phyloP scores from a whole-genome alignment of 2,329 filamentous ascomycete genomes.

The Pseudogymnoascus sp. region DNA sequence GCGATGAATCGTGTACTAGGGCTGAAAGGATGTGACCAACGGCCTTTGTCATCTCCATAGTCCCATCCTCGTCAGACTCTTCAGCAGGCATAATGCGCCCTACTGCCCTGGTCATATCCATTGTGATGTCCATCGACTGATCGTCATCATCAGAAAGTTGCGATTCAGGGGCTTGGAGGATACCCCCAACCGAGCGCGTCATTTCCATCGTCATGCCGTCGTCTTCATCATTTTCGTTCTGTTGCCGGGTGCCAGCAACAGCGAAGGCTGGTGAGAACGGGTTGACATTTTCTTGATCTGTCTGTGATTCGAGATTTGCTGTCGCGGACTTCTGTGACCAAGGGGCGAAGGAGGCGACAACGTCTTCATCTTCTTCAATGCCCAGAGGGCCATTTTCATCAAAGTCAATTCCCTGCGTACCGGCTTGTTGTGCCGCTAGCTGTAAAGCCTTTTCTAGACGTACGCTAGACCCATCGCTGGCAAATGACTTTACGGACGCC shows the following conservation, averaged over 20 bases:
- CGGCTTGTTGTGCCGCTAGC: conserved; percentile 67
- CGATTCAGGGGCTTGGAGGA: conserved; percentile 9
- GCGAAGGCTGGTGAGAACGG: conserved; percentile 34
- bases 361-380: conserved; percentile 52
- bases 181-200: conserved; percentile 33
- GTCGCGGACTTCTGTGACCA: conserved; percentile 52
- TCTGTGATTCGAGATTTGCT: conserved; percentile 25
- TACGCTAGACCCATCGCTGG: conserved; percentile 59
- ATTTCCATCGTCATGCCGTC: conserved; percentile 43
- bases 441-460: conserved; percentile 71
- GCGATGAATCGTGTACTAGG: neutral
- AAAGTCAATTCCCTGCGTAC: conserved; percentile 60
- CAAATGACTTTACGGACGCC: conserved; percentile 52
- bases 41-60: conserved; percentile 46
- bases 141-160: conserved; percentile 28
- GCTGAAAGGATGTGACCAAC: conserved; percentile 23
- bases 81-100: conserved; percentile 60
- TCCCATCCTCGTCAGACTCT: conserved; percentile 23
- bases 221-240: conserved; percentile 13
- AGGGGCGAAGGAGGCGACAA: conserved; percentile 67
- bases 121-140: conserved; percentile 57
- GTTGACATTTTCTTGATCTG: conserved; percentile 44
- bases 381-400: conserved; percentile 47
- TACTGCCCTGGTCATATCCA: conserved; percentile 84
- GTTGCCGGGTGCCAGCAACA: conserved; percentile 11